Evolutionary conservation across 2,329 filamentous ascomycete species (phyloP).

Genomic region (Dactylellina haptotyla): DNA sequence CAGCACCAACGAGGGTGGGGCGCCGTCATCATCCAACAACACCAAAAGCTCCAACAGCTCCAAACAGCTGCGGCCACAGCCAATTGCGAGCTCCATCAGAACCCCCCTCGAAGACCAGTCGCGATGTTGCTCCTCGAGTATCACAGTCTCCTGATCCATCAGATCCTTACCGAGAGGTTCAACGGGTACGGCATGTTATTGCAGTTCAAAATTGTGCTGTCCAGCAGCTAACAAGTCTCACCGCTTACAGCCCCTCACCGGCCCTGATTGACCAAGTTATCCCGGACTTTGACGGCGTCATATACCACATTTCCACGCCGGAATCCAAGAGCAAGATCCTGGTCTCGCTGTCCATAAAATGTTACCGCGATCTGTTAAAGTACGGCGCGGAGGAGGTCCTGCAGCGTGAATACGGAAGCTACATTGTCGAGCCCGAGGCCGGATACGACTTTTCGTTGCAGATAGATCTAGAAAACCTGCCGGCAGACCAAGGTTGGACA

Average conservation of each 20-base stretch:
- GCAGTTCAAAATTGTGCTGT: constrained; percentile 3
- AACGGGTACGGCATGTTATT: constrained; percentile 70
- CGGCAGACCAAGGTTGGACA: constrained; percentile 82
- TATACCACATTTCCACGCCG: constrained; percentile 97
- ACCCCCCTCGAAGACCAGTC: constrained; percentile 1
- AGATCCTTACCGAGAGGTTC: constrained; percentile 93
- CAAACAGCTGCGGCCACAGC: too few relatives aligned
- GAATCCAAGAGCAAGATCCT: constrained; percentile 93
- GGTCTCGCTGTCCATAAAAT: constrained; percentile 93
- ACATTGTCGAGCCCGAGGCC: constrained; percentile 84
- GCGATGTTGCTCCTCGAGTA: constrained; percentile 90
- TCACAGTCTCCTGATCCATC: constrained; percentile 97
- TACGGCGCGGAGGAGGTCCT: constrained; percentile 94
- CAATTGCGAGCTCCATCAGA: constrained; percentile 50
- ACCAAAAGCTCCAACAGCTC: constrained; percentile 45
- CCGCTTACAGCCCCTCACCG: constrained; percentile 74
- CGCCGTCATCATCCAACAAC: constrained; percentile 26
- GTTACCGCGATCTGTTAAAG: constrained; percentile 88
- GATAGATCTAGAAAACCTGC: constrained; percentile 87
- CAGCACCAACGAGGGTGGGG: constrained; percentile 36
- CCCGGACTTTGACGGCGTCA: constrained; percentile 98
- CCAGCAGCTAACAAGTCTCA: constrained; percentile 55
- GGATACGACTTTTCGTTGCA: constrained; percentile 96
- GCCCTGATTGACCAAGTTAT: constrained; percentile 96
- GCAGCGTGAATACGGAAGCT: constrained; percentile 91